These are phyloP conservation scores for Cercospora citrullina DNA, from an alignment of 2,329 filamentous ascomycete genomes.

Conservation along the genomic window DNA sequence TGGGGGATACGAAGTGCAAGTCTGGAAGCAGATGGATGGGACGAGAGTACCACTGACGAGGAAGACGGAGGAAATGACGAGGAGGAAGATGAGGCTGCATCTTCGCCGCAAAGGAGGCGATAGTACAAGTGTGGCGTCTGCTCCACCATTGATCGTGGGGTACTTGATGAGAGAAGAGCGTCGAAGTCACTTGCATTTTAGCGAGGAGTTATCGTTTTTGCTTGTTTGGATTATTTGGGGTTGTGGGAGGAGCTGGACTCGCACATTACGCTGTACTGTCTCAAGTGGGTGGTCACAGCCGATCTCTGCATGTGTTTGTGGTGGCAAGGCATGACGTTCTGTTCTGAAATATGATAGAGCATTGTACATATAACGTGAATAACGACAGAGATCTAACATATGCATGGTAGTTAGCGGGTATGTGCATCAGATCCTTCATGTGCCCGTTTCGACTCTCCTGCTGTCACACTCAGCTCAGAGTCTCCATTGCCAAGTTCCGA, in stretches of 20 bases:
- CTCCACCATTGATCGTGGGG: neutral
- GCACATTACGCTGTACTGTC: neutral
- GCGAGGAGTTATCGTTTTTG: neutral
- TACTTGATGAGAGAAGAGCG: neutral
- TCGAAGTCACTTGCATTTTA: neutral
- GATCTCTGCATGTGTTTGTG: neutral
- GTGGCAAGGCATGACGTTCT: neutral
- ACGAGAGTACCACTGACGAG: slow-evolving; percentile 47
- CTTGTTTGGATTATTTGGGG: neutral
- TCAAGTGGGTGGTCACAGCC: neutral
- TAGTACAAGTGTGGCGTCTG: neutral
- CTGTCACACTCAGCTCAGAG: neutral
- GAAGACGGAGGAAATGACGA: slow-evolving; percentile 38
- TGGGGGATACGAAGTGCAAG: slow-evolving; percentile 69
- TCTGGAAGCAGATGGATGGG: slow-evolving; percentile 61
- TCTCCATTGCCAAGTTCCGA: neutral
- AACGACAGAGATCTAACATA: neutral
- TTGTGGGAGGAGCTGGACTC: neutral
- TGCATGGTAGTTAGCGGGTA: neutral
- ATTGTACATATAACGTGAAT: neutral
- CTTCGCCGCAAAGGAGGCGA: slow-evolving; percentile 12
- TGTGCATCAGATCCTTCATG: neutral
- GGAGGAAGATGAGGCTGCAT: slow-evolving; percentile 16
- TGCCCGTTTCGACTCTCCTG: neutral
- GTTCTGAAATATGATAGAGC: neutral